phyloP scores from a whole-genome alignment of 1,284 basidiomycete species.

The Mycosarcoma mackinlayi region DNA sequence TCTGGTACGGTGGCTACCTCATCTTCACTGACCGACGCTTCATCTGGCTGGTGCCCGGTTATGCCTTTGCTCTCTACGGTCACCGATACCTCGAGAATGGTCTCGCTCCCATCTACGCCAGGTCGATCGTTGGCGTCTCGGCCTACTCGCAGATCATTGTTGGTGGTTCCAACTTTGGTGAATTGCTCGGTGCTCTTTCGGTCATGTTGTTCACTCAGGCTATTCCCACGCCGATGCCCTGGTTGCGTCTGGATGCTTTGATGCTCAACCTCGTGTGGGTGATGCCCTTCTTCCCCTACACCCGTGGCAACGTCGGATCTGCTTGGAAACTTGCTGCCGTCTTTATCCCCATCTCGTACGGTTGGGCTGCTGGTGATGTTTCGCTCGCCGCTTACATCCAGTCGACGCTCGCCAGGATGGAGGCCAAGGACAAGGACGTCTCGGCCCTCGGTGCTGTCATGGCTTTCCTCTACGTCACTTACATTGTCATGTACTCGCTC shows the following conservation, averaged over 20 bases:
- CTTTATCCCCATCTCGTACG: slow-evolving; percentile 68
- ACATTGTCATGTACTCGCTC: slow-evolving; percentile 66
- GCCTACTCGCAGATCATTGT: slow-evolving; percentile 67
- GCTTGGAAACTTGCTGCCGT: slow-evolving; percentile 64
- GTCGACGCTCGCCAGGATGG: slow-evolving; percentile 65
- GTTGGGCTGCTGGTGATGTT: slow-evolving; percentile 70
- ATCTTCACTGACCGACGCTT: slow-evolving; percentile 64
- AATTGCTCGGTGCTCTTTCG: slow-evolving; percentile 67
- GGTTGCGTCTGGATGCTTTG: slow-evolving; percentile 67
- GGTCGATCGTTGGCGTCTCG: slow-evolving; percentile 64
- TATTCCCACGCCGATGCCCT: slow-evolving; percentile 67
- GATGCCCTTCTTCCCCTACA: slow-evolving; percentile 64
- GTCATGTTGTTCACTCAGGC: slow-evolving; percentile 65
- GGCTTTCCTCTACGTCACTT: slow-evolving; percentile 65
- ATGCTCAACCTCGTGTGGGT: slow-evolving; percentile 69
- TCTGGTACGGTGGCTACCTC: slow-evolving; percentile 65
- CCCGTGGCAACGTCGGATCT: slow-evolving; percentile 29
- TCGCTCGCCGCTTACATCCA: slow-evolving; percentile 70
- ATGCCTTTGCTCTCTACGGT: slow-evolving; percentile 68
- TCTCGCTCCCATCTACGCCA: slow-evolving; percentile 68
- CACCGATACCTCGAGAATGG: slow-evolving; percentile 69
- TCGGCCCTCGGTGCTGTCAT: slow-evolving; percentile 69
- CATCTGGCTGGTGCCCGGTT: slow-evolving; percentile 67
- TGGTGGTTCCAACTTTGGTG: slow-evolving; percentile 62
- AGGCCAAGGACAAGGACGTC: slow-evolving; percentile 65